A percentile compares a stretch with the other conserved stretches of the same genome.
Conservation (phyloP, 495 filamentous ascomycete genomes). For the Terfezia boudieri region DNA sequence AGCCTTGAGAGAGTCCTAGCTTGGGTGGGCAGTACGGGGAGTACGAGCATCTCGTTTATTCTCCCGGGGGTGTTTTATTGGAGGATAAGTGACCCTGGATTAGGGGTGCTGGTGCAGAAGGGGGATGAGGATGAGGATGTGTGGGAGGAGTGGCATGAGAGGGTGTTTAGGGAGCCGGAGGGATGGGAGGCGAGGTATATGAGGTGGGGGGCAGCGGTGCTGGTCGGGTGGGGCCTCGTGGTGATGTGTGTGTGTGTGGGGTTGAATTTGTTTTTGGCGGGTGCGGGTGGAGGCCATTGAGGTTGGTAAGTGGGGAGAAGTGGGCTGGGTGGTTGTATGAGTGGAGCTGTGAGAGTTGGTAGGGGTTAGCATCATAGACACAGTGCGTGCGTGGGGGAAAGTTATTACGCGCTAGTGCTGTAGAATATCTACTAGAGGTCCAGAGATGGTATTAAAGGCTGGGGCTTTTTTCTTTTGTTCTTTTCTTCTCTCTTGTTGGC, state of each 20-base stretch:
- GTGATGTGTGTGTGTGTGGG: slow-evolving; percentile 79
- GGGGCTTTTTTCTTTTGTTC: too few species aligned
- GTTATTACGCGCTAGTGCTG: too few species aligned
- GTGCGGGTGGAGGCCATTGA: background rate
- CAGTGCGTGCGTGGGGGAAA: too few species aligned
- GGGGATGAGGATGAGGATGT: slow-evolving; percentile 68
- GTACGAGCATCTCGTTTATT: slow-evolving; percentile 88
- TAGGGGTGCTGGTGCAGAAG: slow-evolving; percentile 57
- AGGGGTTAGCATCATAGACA: too few species aligned
- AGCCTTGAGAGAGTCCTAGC: slow-evolving; percentile 77
- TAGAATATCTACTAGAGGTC: too few species aligned
- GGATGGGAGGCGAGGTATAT: slow-evolving; percentile 30
- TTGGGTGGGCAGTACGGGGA: slow-evolving; percentile 86
- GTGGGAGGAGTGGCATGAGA: slow-evolving; percentile 24
- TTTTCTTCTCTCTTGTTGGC: too few species aligned
- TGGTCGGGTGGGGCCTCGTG: slow-evolving; percentile 61
- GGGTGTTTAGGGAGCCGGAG: slow-evolving; percentile 21
- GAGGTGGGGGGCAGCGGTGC: slow-evolving; percentile 44
- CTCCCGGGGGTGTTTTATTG: slow-evolving; percentile 93
- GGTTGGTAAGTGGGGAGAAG: background rate
- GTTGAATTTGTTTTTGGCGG: slow-evolving; percentile 20
- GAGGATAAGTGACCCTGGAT: slow-evolving; percentile 78
- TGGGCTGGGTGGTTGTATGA: too few species aligned
- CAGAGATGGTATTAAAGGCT: too few species aligned
- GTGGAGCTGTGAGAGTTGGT: too few species aligned